Conservation (phyloP, 2,329 filamentous ascomycete genomes). For the Fusarium tupiense region DNA sequence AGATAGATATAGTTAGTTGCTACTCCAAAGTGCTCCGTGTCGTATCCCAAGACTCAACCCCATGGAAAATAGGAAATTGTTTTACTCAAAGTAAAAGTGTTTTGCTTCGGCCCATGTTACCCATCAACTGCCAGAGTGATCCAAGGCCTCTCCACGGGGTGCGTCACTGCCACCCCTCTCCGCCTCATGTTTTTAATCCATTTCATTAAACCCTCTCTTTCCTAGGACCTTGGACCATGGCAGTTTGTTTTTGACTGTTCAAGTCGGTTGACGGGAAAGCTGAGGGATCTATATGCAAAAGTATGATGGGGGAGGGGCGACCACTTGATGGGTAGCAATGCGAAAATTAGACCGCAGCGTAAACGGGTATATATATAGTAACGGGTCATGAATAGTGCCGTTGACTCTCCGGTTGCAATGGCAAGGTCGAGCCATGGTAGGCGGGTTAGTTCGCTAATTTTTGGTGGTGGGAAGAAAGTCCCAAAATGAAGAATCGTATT, state of each 20-base stretch:
- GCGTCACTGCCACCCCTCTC: slow-evolving; percentile 25
- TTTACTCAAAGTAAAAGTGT: slow-evolving; percentile 36
- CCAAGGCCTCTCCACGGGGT: slow-evolving; percentile 38
- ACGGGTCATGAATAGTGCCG: slow-evolving; percentile 40
- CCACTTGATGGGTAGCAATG: slow-evolving; percentile 41
- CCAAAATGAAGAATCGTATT: slow-evolving; percentile 27
- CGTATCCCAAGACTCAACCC: slow-evolving; percentile 38
- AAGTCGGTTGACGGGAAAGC: slow-evolving; percentile 11
- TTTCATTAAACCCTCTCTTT: slow-evolving; percentile 11
- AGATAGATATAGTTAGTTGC: slow-evolving; percentile 44
- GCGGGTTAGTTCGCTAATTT: slow-evolving; percentile 36
- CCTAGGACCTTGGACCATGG: slow-evolving; percentile 37
- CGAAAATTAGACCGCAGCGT: slow-evolving; percentile 45
- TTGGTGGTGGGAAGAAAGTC: slow-evolving; percentile 9
- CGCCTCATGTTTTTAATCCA: slow-evolving; percentile 11
- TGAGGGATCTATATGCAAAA: slow-evolving; percentile 18
- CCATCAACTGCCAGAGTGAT: slow-evolving; percentile 40
- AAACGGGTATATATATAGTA: slow-evolving; percentile 48
- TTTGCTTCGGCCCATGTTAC: slow-evolving; percentile 32
- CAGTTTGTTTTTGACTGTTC: slow-evolving; percentile 26
- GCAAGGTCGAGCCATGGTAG: slow-evolving; percentile 31
- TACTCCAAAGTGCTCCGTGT: slow-evolving; percentile 41
- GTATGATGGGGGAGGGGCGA: slow-evolving; percentile 24
- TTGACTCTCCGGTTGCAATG: slow-evolving; percentile 32
- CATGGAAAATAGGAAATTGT: slow-evolving; percentile 34